Evolutionary conservation across 2,329 filamentous ascomycete species (phyloP).

Genomic region (Xylariaceae sp.): DNA sequence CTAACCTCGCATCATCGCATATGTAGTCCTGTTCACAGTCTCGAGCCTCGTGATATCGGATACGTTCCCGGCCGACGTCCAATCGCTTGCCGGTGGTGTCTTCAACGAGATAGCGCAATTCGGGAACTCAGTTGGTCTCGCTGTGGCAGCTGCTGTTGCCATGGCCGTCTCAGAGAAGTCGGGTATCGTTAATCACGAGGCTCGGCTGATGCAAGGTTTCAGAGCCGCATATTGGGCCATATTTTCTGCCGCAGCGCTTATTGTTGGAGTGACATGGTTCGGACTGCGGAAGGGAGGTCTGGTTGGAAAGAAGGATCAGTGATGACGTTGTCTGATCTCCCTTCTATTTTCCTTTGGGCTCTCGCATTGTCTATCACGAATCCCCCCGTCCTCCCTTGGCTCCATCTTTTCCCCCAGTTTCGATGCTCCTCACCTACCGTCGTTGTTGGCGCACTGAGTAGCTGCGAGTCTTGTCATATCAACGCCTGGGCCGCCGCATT

Average conservation of each 20-base stretch:
- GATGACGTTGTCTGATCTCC: too few species aligned
- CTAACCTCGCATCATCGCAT: too few species aligned
- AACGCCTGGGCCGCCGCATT: too few species aligned
- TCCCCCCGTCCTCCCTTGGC: too few species aligned
- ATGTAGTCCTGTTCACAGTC: slow-evolving; percentile 64
- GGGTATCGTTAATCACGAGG: slow-evolving; percentile 26
- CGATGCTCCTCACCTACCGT: too few species aligned
- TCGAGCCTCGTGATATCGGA: slow-evolving; percentile 61
- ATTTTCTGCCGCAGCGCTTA: slow-evolving; percentile 53
- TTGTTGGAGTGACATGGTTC: slow-evolving; percentile 47
- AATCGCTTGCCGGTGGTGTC: slow-evolving; percentile 65
- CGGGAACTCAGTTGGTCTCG: slow-evolving; percentile 60
- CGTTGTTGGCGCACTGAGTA: too few species aligned
- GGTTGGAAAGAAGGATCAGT: slow-evolving; percentile 57
- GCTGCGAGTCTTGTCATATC: too few species aligned
- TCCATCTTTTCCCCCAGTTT: too few species aligned
- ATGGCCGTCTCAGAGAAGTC: slow-evolving; percentile 52
- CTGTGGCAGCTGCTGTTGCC: slow-evolving; percentile 57
- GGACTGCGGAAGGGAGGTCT: slow-evolving; percentile 55
- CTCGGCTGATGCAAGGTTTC: slow-evolving; percentile 56
- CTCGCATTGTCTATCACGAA: too few species aligned
- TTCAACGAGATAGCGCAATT: slow-evolving; percentile 67
- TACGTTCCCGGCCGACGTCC: slow-evolving; percentile 59
- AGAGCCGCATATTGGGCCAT: slow-evolving; percentile 60
- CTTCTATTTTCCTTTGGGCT: too few species aligned